Evolutionary conservation across 495 filamentous ascomycete species (phyloP).

Genomic region (Xylaria curta): DNA sequence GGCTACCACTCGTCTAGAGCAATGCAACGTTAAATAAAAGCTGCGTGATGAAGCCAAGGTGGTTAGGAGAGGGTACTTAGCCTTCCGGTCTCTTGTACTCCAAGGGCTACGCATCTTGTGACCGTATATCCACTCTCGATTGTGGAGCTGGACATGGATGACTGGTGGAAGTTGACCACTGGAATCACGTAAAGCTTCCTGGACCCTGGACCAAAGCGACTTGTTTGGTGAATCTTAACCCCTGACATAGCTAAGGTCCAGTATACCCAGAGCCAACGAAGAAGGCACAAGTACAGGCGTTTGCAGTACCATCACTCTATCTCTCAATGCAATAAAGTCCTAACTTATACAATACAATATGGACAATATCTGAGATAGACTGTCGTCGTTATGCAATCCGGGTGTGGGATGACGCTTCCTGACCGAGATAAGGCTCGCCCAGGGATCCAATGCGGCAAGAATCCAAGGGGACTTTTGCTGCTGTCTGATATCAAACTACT

Average conservation of each 20-base stretch:
- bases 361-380: neutral
- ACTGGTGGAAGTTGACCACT: constrained; percentile 10
- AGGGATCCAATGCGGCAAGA: neutral
- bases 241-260: constrained; percentile 1
- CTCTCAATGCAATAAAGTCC: constrained; percentile 4
- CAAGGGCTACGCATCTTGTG: constrained; percentile 24
- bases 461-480: neutral
- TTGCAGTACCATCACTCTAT: constrained; percentile 6
- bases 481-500: neutral
- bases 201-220: constrained; percentile 21
- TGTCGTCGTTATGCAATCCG: neutral
- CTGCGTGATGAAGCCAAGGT: neutral
- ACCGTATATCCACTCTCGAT: constrained; percentile 23
- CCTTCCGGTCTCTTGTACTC: constrained; percentile 15
- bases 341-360: neutral
- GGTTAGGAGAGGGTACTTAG: constrained; percentile 2
- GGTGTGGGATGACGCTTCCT: neutral
- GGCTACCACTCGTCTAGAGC: constrained; percentile 7
- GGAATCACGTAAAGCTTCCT: neutral
- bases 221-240: constrained; percentile 18
- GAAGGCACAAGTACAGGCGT: neutral
- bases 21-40: constrained; percentile 12
- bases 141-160: constrained; percentile 12
- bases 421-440: constrained; percentile 2
- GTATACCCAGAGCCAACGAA: neutral